Base-by-base conservation (phyloP, 108 stramenopile species). In the Stephanodiscus minutulus region DNA sequence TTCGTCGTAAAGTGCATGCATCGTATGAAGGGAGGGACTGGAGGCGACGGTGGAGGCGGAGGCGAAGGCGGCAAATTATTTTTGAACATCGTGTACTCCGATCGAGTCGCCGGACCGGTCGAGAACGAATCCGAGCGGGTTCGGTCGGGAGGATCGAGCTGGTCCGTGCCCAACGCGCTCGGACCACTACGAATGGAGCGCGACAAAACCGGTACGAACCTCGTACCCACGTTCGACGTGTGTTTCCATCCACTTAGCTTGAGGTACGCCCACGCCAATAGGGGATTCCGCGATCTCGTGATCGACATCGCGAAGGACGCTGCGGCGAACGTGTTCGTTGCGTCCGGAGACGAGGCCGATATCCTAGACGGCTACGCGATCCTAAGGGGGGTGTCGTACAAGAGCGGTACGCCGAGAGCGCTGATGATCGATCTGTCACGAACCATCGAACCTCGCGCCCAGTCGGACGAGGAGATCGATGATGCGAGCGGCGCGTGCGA, bases 111-210 rank as follows among this genome's bases (percentile, higher is more conserved):
- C 41, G 17, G 64, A 55, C 84, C 87, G 24, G 63, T 24, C 13
- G 33, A 70, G 22, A 58, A 29, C n/a, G 47, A 46, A 27, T 9
- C 44, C 49, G 47, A 21, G 35, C 57, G 15, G 43, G 15, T 3
- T 44, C 43, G 43, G 13, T 22, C 8, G 7, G 70, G 64, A 17
- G 81, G 83, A 5, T 53, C 29, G 15, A 66, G 44, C 20, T 87
- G 84, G 84, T 67, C 67, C 11, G 60, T 89, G 4, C 88, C 88
- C 1, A 81, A 83, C 65, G 79, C 85, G 0, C 56, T 87, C 18
- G 86, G 86, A 8, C 88, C 86, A 18, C 41, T 83, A 36, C 75
- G 84, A 36, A 85, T 87, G 82, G 88, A 89, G 39, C 27, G 21
- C 0, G 88, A 89, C 69, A 85, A 89, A 60, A 47, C 64, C 17